A percentile compares a stretch with the other conserved stretches of the same genome.
Conservation (phyloP, 495 filamentous ascomycete genomes). For the Copromyces sp. region DNA sequence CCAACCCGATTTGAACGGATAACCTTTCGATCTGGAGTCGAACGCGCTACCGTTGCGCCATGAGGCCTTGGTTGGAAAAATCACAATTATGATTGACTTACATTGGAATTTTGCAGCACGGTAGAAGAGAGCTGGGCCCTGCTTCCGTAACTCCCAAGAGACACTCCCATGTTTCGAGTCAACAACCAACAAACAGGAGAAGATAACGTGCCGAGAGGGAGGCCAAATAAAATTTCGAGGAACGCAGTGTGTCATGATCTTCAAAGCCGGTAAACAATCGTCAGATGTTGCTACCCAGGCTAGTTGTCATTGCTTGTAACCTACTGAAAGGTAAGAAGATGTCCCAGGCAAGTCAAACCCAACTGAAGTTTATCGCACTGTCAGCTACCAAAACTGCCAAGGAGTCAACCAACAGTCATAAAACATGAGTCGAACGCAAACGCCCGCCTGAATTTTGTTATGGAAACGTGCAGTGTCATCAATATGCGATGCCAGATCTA, state of each 20-base stretch:
- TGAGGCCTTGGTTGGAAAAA: neutral
- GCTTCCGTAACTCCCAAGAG: neutral
- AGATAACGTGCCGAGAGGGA: neutral
- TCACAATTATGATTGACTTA: rapidly evolving
- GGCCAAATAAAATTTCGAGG: neutral
- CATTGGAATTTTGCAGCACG: neutral
- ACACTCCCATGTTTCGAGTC: neutral
- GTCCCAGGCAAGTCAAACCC: neutral
- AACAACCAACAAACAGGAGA: neutral
- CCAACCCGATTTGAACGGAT: constrained; percentile 16
- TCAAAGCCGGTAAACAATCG: neutral
- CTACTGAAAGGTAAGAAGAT: neutral
- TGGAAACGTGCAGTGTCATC: neutral
- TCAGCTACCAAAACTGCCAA: neutral
- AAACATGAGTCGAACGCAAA: neutral
- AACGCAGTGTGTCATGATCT: neutral
- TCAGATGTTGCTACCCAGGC: neutral
- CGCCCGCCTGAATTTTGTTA: neutral
- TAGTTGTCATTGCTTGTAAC: neutral
- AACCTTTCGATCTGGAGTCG: constrained; percentile 39
- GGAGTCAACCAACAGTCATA: neutral
- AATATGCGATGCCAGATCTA: neutral
- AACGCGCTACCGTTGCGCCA: constrained; percentile 36
- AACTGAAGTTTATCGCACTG: neutral
- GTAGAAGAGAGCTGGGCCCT: neutral